Conservation (phyloP, 1,139 yeast genomes). For the Yamadazyma sp. region DNA sequence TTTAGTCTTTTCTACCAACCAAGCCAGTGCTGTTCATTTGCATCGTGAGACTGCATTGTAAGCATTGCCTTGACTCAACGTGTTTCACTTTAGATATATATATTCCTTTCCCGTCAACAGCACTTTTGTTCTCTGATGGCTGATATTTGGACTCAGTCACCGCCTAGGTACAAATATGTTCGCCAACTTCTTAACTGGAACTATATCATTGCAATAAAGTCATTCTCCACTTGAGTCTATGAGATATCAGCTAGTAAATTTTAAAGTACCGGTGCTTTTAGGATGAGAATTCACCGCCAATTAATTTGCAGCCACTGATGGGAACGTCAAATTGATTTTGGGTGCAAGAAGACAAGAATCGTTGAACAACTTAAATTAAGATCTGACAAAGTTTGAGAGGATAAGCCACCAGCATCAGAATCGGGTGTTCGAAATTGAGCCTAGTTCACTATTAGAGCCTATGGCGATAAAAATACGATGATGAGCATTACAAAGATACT, state of each 20-base stretch:
- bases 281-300: slow-evolving; percentile 74
- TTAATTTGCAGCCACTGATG: slow-evolving; percentile 69
- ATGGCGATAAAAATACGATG: slow-evolving; percentile 45
- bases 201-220: slow-evolving; percentile 25
- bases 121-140: background rate
- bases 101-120: no score
- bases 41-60: slow-evolving; percentile 20
- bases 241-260: slow-evolving; percentile 45
- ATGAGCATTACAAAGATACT: slow-evolving; percentile 46
- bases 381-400: slow-evolving; percentile 45
- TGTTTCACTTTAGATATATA: no score
- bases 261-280: slow-evolving; percentile 37
- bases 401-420: slow-evolving; percentile 45
- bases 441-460: slow-evolving; percentile 49
- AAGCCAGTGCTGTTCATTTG: slow-evolving; percentile 69
- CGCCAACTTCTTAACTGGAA: no score
- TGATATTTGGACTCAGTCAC: no score
- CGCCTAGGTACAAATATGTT: no score
- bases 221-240: slow-evolving; percentile 44
- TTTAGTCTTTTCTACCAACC: slow-evolving; percentile 73
- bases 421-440: slow-evolving; percentile 49
- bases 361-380: slow-evolving; percentile 45
- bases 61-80: background rate
- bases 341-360: slow-evolving; percentile 69
- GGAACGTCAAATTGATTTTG: slow-evolving; percentile 61